Conservation (phyloP, 352 stramenopile genomes). For the Globisporangium spinosum region DNA sequence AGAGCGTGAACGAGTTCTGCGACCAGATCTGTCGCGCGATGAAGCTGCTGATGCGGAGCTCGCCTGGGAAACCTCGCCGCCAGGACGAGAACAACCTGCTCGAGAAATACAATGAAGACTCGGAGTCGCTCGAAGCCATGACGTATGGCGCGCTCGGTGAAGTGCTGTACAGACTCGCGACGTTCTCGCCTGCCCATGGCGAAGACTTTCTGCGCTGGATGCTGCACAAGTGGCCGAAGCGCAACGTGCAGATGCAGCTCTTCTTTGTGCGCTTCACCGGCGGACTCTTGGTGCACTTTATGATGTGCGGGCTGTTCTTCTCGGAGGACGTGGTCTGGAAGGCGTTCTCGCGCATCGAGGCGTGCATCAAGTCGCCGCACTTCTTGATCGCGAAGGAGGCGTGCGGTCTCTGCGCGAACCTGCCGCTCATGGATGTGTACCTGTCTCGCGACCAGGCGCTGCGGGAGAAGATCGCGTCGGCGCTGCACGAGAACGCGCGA, state of each 20-base stretch:
- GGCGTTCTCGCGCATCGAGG: constrained; percentile 46
- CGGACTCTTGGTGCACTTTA: constrained; percentile 57
- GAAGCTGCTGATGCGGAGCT: constrained; percentile 55
- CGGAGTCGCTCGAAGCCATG: constrained; percentile 58
- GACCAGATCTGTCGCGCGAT: constrained; percentile 44
- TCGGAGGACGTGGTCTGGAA: constrained; percentile 38
- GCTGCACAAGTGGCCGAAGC: constrained; percentile 66
- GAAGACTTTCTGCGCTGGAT: constrained; percentile 65
- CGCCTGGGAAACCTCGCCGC: constrained; percentile 34
- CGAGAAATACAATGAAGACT: constrained; percentile 63
- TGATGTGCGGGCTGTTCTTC: constrained; percentile 53
- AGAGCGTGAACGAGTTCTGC: constrained; percentile 38
- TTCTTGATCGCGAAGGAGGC: constrained; percentile 76
- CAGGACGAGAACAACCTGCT: constrained; percentile 47
- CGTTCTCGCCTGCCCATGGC: constrained; percentile 60
- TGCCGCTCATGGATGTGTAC: constrained; percentile 70
- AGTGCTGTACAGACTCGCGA: constrained; percentile 53
- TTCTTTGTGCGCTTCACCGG: constrained; percentile 70
- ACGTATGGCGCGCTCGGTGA: constrained; percentile 57
- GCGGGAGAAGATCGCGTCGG: constrained; percentile 55
- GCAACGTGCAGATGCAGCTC: constrained; percentile 71
- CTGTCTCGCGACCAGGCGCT: constrained; percentile 49
- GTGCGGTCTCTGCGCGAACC: constrained; percentile 51
- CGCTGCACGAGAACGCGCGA: constrained; percentile 61
- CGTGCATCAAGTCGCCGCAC: constrained; percentile 61